Evolutionary conservation across 139 green algal genomes (phyloP).

Genomic region (Chlorella ohadii): DNA sequence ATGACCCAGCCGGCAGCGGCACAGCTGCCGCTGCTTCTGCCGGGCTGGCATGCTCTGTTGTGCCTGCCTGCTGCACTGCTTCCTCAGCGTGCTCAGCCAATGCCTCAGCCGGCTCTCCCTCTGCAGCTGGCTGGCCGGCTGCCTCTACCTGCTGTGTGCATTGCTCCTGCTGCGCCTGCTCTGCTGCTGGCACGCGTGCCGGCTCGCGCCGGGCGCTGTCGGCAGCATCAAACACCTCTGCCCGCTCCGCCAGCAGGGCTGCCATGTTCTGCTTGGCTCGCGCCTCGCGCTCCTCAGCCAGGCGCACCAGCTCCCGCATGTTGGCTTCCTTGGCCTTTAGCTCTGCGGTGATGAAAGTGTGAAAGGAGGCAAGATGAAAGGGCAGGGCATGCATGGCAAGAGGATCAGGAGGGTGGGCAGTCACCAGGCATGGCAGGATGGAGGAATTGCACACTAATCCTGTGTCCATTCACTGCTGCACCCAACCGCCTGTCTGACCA

Average conservation of each 20-base stretch:
- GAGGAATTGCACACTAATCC: too few species aligned
- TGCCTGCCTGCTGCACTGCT: background rate
- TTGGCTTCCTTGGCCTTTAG: slow-evolving; percentile 81
- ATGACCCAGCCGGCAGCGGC: background rate
- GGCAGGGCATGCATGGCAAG: background rate
- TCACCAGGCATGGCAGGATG: too few species aligned
- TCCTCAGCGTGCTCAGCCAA: background rate
- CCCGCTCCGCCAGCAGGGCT: slow-evolving; percentile 56
- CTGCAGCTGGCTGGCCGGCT: background rate
- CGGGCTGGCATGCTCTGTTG: background rate
- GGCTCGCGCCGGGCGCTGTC: background rate
- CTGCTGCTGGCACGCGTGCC: background rate
- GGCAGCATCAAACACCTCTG: slow-evolving; percentile 61
- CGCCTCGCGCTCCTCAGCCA: slow-evolving; percentile 74
- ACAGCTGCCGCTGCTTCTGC: background rate
- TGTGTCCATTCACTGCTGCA: background rate
- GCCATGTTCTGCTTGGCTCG: slow-evolving; percentile 72
- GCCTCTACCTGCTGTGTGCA: background rate
- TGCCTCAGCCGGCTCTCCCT: background rate
- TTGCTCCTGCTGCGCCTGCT: background rate
- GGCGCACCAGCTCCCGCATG: slow-evolving; percentile 83
- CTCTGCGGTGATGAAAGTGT: too few species aligned
- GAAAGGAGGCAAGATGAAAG: too few species aligned
- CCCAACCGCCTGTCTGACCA: too few species aligned
- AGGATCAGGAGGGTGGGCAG: too few species aligned